Evolutionary conservation across 73 alveolate genomes (phyloP).

Genomic region (Symbiodinium pilosum): DNA sequence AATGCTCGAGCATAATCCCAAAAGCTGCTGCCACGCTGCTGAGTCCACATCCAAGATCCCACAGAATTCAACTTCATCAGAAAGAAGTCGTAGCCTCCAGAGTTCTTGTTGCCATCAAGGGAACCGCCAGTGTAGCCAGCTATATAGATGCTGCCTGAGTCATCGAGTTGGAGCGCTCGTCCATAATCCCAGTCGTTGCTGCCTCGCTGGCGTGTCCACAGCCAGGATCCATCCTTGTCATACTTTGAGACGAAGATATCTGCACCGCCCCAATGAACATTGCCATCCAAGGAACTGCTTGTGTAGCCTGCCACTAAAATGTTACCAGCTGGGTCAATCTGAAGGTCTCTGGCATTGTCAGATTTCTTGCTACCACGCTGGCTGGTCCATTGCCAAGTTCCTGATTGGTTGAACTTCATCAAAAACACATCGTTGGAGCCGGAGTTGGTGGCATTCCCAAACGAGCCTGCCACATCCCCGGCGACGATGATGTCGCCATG

Average conservation of each 20-base stretch:
- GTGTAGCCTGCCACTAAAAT: conserved; percentile 20
- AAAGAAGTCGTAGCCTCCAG: background rate
- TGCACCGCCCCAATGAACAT: background rate
- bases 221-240: background rate
- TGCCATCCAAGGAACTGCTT: background rate
- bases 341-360: conserved; percentile 10
- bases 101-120: conserved; percentile 19
- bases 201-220: conserved; percentile 19
- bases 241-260: background rate
- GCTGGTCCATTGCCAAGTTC: conserved; percentile 26
- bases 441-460: background rate
- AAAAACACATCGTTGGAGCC: conserved; percentile 11
- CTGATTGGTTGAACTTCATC: background rate
- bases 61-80: background rate
- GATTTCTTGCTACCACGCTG: conserved; percentile 18
- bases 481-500: background rate
- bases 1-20: conserved; percentile 37
- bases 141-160: background rate
- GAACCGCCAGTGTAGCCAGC: conserved; percentile 23
- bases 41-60: conserved; percentile 9
- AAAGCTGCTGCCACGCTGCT: background rate
- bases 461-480: background rate
- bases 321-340: background rate
- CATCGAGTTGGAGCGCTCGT: background rate
- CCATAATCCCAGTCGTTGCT: conserved; percentile 6